Evolutionary conservation across 768 basidiomycete genomes (phyloP).

Genomic region (Lactarius pseudohatsudake): DNA sequence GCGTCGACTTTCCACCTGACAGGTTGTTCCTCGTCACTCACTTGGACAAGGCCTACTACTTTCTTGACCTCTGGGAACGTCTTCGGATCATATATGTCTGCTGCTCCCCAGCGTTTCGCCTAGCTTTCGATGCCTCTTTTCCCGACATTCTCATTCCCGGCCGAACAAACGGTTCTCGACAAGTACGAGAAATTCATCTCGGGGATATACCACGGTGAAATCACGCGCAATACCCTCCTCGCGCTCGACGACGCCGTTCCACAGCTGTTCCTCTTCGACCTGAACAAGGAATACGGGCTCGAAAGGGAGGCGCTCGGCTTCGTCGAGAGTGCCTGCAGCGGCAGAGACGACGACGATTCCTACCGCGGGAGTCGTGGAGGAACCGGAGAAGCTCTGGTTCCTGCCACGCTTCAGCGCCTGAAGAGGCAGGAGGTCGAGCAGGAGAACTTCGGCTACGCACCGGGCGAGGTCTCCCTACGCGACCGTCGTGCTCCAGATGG

Average conservation of each 20-base stretch:
- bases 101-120: not conserved
- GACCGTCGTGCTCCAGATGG: too few relatives aligned
- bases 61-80: not conserved
- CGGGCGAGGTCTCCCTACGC: conserved; percentile 48
- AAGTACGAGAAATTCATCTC: conserved; percentile 98
- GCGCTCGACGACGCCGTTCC: conserved; percentile 70
- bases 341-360: conserved; percentile 32
- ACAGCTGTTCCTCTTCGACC: conserved; percentile 64
- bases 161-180: conserved; percentile 92
- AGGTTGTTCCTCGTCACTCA: not conserved
- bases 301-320: conserved; percentile 82
- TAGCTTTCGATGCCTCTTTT: conserved; percentile 58
- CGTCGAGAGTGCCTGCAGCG: conserved; percentile 74
- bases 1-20: conserved; percentile 18
- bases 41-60: not conserved
- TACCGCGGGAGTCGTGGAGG: not conserved
- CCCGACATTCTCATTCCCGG: conserved; percentile 96
- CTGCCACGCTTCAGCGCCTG: conserved; percentile 39
- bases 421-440: conserved; percentile 58
- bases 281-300: conserved; percentile 92
- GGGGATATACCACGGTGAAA: conserved; percentile 83
- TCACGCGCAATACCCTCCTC: conserved; percentile 81
- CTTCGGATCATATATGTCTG: not conserved
- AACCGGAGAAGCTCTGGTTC: conserved; percentile 22
- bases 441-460: conserved; percentile 57